Conservation (phyloP, 495 filamentous ascomycete genomes). For the Penicillium lagena region DNA sequence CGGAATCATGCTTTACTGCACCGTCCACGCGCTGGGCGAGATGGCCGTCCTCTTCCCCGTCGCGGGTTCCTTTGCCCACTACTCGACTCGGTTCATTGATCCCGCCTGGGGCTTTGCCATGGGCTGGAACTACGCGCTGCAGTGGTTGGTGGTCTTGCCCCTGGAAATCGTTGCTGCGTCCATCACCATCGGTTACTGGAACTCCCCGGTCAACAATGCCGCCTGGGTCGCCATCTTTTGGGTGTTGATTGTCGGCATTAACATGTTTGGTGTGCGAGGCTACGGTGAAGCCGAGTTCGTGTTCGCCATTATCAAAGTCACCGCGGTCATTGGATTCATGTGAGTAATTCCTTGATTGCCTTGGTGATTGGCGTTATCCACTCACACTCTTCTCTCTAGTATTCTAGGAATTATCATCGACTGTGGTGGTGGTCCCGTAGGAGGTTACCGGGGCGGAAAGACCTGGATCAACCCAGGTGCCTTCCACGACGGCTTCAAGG, state of each 20-base stretch:
- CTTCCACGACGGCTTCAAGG: slow-evolving; percentile 90
- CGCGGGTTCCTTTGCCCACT: slow-evolving; percentile 87
- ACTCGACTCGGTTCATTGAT: slow-evolving; percentile 87
- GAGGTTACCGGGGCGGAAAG: slow-evolving; percentile 75
- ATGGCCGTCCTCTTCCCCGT: slow-evolving; percentile 88
- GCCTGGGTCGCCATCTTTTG: slow-evolving; percentile 87
- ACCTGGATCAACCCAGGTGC: slow-evolving; percentile 85
- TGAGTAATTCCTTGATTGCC: slow-evolving; percentile 33
- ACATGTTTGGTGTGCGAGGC: slow-evolving; percentile 78
- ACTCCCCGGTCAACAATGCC: slow-evolving; percentile 55
- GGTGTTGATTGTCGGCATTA: slow-evolving; percentile 65
- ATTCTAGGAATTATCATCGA: slow-evolving; percentile 75
- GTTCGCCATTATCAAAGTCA: slow-evolving; percentile 80
- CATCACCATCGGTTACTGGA: slow-evolving; percentile 86
- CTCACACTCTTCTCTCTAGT: slow-evolving; percentile 23
- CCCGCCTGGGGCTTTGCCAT: slow-evolving; percentile 97
- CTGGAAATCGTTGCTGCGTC: slow-evolving; percentile 88
- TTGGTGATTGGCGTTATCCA: not conserved
- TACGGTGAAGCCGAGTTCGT: slow-evolving; percentile 91
- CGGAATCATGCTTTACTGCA: slow-evolving; percentile 86
- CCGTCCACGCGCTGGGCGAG: slow-evolving; percentile 86
- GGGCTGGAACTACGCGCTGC: slow-evolving; percentile 97
- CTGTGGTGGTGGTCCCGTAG: slow-evolving; percentile 67
- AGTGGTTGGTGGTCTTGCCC: slow-evolving; percentile 87
- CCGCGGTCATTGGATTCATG: slow-evolving; percentile 86